phyloP scores from a whole-genome alignment of 352 stramenopile species.

The Phytophthora idaei region DNA sequence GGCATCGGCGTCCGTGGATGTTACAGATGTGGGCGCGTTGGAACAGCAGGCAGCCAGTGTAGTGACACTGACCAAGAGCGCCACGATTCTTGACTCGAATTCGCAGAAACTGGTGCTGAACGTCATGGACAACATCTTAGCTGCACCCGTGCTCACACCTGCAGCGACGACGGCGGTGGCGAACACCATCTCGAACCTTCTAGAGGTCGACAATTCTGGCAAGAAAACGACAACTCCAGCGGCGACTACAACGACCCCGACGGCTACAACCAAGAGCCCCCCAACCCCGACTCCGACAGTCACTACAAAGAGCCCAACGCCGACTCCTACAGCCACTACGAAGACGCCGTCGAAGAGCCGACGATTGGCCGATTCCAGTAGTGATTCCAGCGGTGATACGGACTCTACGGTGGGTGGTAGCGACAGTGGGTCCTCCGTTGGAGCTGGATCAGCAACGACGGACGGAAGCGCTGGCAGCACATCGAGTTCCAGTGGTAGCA shows the following conservation, averaged over 20 bases:
- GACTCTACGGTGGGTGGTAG: neutral
- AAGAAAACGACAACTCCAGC: slow-evolving; percentile 16
- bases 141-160: slow-evolving; percentile 54
- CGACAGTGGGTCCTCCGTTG: neutral
- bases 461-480: neutral
- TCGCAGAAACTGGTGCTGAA: slow-evolving; percentile 55
- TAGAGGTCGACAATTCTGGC: slow-evolving; percentile 44
- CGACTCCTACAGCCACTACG: neutral
- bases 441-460: neutral
- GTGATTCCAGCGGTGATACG: neutral
- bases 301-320: slow-evolving; percentile 8
- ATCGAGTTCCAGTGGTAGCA: slow-evolving; percentile 1
- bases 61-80: slow-evolving; percentile 69
- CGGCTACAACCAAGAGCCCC: neutral
- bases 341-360: neutral
- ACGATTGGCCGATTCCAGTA: neutral
- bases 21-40: slow-evolving; percentile 53
- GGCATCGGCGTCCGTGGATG: slow-evolving; percentile 52
- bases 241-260: neutral
- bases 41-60: slow-evolving; percentile 73
- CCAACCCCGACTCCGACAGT: neutral
- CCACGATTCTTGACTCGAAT: slow-evolving; percentile 52
- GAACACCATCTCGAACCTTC: slow-evolving; percentile 65
- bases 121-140: slow-evolving; percentile 63
- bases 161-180: slow-evolving; percentile 55